Evolutionary conservation across 345 rosid species (phyloP), one percentile per base, ranked within the genome.

Genomic region (Aegle marmelos): DNA sequence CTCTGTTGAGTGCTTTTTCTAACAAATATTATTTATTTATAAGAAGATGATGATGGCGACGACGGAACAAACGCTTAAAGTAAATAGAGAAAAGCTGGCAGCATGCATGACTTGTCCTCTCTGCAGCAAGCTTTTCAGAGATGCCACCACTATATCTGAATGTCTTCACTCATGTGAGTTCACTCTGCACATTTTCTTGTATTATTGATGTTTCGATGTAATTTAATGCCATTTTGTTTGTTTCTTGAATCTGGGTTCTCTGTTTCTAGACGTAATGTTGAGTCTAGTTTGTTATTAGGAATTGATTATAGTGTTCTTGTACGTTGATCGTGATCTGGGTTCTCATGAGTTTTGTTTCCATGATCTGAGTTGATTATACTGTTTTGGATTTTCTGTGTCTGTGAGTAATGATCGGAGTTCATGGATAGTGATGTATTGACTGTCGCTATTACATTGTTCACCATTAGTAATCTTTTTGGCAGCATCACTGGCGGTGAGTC

Each of bases 111-210:
- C 85, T 8, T 86, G 91, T 77, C 86, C 84, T 63, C 75, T 88
- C 22, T 88, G 89, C 72, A 13, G 85, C 64, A 75, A 83, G 45
- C 79, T 88, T 74, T 85, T 84, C 50, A 71, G 73, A 33, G 83
- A 86, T 28, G 89, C 92, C 57, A 87, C 92, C 75, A 87, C 90
- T 80, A 81, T 89, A 73, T 83, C 86, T 24, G 90, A 85, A 70
- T 89, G 92, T 70, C 89, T 89, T 64, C 90, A 89, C 72, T 81
- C 89, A 22, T 89, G 92, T 89, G 16, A 82, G 85, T 79, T 54
- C 3, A 33, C 64, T 58, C 8, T 19, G 8, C 53, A 9, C 24
- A 17, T 76, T 10, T 58, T 0, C 14, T 21, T 57, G n/a, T 27
- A 58, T 72, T 56, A 24, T 56, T 45, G 6, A 5, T 37, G 50